A percentile compares a stretch with the other conserved stretches of the same genome.
These are phyloP conservation scores for Plasmodium fragile DNA, from an alignment of 169 alveolate species.

Conservation along the genomic window DNA sequence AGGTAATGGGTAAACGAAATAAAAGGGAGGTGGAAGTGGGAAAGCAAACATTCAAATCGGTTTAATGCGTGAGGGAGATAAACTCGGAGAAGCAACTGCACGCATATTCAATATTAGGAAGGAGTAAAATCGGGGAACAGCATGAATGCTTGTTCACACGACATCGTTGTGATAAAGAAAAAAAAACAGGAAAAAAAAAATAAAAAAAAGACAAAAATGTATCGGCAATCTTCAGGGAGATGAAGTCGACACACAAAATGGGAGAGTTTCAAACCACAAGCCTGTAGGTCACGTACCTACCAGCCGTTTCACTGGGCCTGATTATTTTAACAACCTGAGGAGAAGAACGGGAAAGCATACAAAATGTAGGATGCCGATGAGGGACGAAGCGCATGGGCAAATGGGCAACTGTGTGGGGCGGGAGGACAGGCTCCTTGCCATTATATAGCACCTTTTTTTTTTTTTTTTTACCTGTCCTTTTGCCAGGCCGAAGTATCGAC, in stretches of 20 bases:
- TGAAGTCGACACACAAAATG: not conserved
- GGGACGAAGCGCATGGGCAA: not conserved
- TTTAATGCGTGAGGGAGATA: not conserved
- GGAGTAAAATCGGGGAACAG: not conserved
- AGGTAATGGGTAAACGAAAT: not conserved
- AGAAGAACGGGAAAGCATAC: not conserved
- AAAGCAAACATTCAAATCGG: not conserved
- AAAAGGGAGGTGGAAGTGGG: not conserved
- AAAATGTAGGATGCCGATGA: not conserved
- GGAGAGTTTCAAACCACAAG: constrained; percentile 84
- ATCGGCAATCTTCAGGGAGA: not conserved
- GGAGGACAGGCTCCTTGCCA: not conserved
- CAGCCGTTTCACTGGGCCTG: constrained; percentile 99
- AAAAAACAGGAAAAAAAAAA: not conserved
- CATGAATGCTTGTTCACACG: not conserved
- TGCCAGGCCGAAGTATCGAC: constrained; percentile 94
- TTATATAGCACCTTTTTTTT: constrained; percentile 5
- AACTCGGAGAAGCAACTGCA: not conserved
- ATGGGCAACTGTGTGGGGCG: not conserved
- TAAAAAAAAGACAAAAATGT: not conserved
- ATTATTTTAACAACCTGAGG: constrained; percentile 95
- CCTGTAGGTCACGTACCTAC: constrained; percentile 97
- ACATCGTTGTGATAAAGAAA: not conserved
- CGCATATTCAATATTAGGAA: not conserved
- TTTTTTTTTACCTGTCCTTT: constrained; percentile 91